phyloP scores from a whole-genome alignment of 495 filamentous ascomycete genomes.

The Penicillium verhagenii region DNA sequence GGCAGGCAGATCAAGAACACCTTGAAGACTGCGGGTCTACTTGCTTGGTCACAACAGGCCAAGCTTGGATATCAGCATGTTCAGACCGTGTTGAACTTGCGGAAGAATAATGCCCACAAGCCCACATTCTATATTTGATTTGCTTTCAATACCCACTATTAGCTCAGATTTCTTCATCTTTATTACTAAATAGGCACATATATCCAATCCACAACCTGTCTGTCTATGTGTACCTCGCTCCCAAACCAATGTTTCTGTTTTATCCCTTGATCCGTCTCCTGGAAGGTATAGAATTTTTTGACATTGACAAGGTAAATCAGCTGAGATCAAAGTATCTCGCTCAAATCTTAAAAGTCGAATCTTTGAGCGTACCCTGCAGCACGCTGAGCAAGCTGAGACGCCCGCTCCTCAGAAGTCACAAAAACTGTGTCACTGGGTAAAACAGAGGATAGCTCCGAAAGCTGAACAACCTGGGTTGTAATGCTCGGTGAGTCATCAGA shows the following conservation, averaged over 20 bases:
- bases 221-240: background rate
- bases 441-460: background rate
- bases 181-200: too few relatives aligned
- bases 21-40: conserved; percentile 41
- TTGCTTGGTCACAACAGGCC: conserved; percentile 23
- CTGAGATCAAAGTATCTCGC: too few relatives aligned
- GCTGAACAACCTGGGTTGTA: too few relatives aligned
- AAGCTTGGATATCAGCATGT: conserved; percentile 16
- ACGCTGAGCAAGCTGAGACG: background rate
- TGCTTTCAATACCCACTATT: background rate
- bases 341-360: background rate
- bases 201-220: background rate
- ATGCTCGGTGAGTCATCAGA: too few relatives aligned
- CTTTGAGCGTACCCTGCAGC: background rate
- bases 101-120: conserved; percentile 4
- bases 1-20: conserved; percentile 53
- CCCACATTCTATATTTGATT: background rate
- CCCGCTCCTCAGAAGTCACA: background rate
- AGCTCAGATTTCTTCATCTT: background rate
- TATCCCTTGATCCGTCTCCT: too few relatives aligned
- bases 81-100: conserved; percentile 16
- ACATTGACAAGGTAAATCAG: too few relatives aligned
- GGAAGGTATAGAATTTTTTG: too few relatives aligned
- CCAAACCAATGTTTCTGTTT: too few relatives aligned
- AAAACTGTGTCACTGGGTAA: background rate